phyloP scores from a whole-genome alignment of 495 filamentous ascomycete genomes.

The Bathelium albidoporum region DNA sequence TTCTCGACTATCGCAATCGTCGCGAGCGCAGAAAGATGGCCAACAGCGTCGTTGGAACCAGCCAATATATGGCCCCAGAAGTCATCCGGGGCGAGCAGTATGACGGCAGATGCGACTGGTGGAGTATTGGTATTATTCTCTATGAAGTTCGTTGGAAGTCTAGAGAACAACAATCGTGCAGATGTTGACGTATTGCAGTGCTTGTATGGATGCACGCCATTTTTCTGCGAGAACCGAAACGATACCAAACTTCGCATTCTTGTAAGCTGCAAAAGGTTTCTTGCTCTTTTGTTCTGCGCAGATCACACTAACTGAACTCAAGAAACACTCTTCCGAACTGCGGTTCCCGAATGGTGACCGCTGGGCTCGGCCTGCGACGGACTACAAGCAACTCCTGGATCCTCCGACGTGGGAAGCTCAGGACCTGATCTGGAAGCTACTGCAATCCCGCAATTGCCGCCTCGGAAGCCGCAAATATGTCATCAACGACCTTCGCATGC shows the following conservation, averaged over 20 bases:
- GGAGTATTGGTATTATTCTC: slow-evolving; percentile 87
- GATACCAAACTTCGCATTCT: slow-evolving; percentile 74
- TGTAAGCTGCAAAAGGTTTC: slow-evolving; percentile 38
- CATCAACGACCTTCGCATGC: slow-evolving; percentile 44
- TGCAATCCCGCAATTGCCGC: slow-evolving; percentile 47
- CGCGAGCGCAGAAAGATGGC: slow-evolving; percentile 64
- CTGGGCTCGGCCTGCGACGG: slow-evolving; percentile 31
- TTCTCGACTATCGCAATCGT: slow-evolving; percentile 71
- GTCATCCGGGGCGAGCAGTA: slow-evolving; percentile 74
- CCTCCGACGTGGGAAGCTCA: slow-evolving; percentile 46
- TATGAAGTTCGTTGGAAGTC: slow-evolving; percentile 56
- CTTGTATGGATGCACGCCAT: slow-evolving; percentile 83
- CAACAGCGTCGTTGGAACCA: slow-evolving; percentile 84
- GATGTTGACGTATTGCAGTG: slow-evolving; percentile 41
- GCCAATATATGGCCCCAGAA: slow-evolving; percentile 96
- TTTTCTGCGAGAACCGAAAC: slow-evolving; percentile 67
- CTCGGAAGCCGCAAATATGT: slow-evolving; percentile 64
- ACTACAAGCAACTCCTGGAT: slow-evolving; percentile 35
- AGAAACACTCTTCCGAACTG: slow-evolving; percentile 44
- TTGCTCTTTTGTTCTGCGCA: not conserved
- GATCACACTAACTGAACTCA: slow-evolving; percentile 18
- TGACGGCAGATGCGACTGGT: slow-evolving; percentile 92
- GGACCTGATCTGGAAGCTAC: slow-evolving; percentile 63
- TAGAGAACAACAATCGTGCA: not conserved
- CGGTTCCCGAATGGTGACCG: slow-evolving; percentile 46